Evolutionary conservation across 192 early-diverging fungal genomes (phyloP), one percentile per base, ranked within the genome.

Genomic region (Rhizoclosmatium globosum): DNA sequence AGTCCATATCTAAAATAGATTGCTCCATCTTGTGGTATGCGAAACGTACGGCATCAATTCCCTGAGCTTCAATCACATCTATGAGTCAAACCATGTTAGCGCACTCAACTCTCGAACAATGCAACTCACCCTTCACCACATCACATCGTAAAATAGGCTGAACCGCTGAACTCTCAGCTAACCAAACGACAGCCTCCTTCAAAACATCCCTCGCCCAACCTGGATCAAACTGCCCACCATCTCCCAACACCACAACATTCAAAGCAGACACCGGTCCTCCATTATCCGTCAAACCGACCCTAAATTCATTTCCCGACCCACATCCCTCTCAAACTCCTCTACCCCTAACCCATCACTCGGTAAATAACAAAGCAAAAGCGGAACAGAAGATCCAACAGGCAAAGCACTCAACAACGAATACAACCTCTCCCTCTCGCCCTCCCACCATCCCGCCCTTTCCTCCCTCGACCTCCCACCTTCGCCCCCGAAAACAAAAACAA

Each of bases 261-360:
- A 78, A 13, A 9, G 77, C 77, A 15, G 56, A 44, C 3, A 78
- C 57, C 0, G 77, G 77, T 11, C 77, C 77, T 39, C 68, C 77
- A 42, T 69, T 44, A 4, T 78, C 58, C 6, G 43, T 21, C 11
- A 78, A 50, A 78, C 23, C 4, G 67, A 71, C 42, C 43, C 56
- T 7, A 78, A 41, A 69, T 78, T 66, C 56, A 78, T 42, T 17
- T 71, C 13, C 3, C 3, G 11, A 11, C 43, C 39, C 3, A 43
- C 48, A 3, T 39, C 3, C 4, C 41, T 11, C 44, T 17, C 7
- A 42, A 78, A 60, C 9, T 57, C 57, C 3, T 78, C 56, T 59
- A 17, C 47, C 56, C 9, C 3, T 11, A 70, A 47, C n/a, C 2
- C n/a, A 0, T 41, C 31, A 4, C n/a, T 71, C 3, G 66, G 60